A percentile compares a stretch with the other conserved stretches of the same genome.
Conservation (phyloP, 331 rosid genomes). For the Cydonia oblonga region DNA sequence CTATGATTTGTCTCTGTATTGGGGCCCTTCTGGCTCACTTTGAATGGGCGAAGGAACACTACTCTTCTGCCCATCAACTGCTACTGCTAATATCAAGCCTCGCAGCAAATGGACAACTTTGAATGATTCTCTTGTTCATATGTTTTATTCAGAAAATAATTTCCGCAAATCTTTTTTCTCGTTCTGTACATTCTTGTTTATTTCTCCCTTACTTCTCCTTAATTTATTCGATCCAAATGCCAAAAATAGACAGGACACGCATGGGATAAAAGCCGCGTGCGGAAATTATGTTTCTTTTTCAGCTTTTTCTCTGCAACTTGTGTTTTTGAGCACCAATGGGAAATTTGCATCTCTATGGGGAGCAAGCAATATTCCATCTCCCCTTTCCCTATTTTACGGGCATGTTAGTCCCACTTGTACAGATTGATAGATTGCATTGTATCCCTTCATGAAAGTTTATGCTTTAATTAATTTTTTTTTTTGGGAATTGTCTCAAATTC, state of each 20-base stretch:
- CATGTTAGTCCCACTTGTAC: conserved; percentile 18
- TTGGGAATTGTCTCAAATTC: not conserved
- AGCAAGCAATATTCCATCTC: conserved; percentile 21
- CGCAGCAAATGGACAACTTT: conserved; percentile 34
- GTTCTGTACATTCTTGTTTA: too few relatives aligned
- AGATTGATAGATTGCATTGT: conserved; percentile 8
- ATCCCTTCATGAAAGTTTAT: not conserved
- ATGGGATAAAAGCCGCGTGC: not conserved
- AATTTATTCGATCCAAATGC: not conserved
- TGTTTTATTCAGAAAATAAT: not conserved
- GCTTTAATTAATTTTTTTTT: not conserved
- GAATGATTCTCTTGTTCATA: conserved; percentile 26
- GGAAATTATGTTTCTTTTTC: not conserved
- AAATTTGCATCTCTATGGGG: conserved; percentile 20
- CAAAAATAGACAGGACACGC: too few relatives aligned
- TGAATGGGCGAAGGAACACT: conserved; percentile 26
- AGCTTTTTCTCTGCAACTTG: conserved; percentile 22
- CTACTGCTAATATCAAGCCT: conserved; percentile 20
- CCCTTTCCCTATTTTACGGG: conserved; percentile 1
- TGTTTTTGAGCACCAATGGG: conserved; percentile 18
- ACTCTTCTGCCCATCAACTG: conserved; percentile 24
- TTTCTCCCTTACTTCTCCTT: not conserved
- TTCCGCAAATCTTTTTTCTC: too few relatives aligned
- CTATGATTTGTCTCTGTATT: conserved; percentile 26
- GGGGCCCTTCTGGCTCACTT: conserved; percentile 39